Percentiles rank a stretch among this genome's conserved stretches.
These are phyloP conservation scores for Serendipita sp. DNA, from an alignment of 768 basidiomycete genomes.

Conservation along the genomic window DNA sequence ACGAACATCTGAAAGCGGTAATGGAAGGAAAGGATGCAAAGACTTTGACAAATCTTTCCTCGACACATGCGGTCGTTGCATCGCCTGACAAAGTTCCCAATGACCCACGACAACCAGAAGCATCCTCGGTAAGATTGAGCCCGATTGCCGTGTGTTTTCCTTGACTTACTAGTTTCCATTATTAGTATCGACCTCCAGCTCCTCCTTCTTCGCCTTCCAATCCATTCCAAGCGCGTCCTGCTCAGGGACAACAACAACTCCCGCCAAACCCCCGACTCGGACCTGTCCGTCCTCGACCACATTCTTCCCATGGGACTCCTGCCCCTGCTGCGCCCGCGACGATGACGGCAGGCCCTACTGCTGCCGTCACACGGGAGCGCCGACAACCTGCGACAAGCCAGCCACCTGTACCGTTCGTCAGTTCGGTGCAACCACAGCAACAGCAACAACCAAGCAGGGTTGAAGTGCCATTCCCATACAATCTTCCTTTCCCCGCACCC, in stretches of 20 bases:
- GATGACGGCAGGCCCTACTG: neutral
- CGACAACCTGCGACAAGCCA: slow-evolving; percentile 1
- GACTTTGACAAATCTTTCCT: neutral
- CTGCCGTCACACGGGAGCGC: neutral
- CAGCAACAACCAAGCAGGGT: neutral
- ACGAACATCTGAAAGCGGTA: slow-evolving; percentile 14
- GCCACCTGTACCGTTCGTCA: neutral
- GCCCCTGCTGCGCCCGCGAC: neutral
- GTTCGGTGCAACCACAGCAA: neutral
- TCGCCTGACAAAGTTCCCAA: slow-evolving; percentile 30
- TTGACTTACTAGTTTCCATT: neutral
- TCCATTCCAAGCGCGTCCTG: neutral
- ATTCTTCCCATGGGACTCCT: slow-evolving; percentile 6
- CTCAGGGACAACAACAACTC: neutral
- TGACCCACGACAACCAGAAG: slow-evolving; percentile 15
- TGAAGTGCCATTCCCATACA: slow-evolving; percentile 37
- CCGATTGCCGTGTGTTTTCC: neutral
- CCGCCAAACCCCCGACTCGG: slow-evolving; percentile 6
- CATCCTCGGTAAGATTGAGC: neutral
- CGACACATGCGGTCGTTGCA: neutral
- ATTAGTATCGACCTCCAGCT: slow-evolving; percentile 9
- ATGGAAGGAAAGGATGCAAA: slow-evolving; percentile 2
- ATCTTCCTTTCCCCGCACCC: slow-evolving; percentile 44
- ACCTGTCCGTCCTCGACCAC: neutral
- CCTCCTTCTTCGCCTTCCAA: neutral